phyloP scores from a whole-genome alignment of 1,139 yeast species.

The Candida dubliniensis region DNA sequence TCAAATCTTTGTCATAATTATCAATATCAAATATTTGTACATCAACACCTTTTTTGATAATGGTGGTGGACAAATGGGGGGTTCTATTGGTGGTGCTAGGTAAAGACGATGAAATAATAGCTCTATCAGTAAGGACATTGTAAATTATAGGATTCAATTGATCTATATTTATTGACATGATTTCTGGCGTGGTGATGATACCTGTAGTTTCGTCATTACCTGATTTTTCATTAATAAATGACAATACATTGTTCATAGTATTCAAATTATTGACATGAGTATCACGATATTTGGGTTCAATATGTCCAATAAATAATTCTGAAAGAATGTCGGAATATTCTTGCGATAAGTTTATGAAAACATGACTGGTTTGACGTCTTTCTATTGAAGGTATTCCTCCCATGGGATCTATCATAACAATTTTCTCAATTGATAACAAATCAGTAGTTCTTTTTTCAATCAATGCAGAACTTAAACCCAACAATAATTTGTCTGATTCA shows the following conservation, averaged over 20 bases:
- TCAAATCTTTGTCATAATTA: constrained; percentile 32
- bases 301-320: constrained; percentile 59
- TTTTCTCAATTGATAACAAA: constrained; percentile 68
- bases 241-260: constrained; percentile 49
- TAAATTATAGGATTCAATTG: constrained; percentile 77
- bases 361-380: constrained; percentile 80
- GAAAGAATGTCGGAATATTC: constrained; percentile 68
- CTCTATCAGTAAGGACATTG: constrained; percentile 86
- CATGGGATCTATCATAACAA: constrained; percentile 71
- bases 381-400: constrained; percentile 94
- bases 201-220: constrained; percentile 47
- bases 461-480: constrained; percentile 28
- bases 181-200: constrained; percentile 41
- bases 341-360: constrained; percentile 80
- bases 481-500: constrained; percentile 35
- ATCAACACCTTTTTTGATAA: constrained; percentile 74
- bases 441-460: constrained; percentile 23
- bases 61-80: constrained; percentile 71
- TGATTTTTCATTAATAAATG: constrained; percentile 29
- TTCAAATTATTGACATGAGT: constrained; percentile 55
- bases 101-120: constrained; percentile 87
- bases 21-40: constrained; percentile 50
- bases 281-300: constrained; percentile 45
- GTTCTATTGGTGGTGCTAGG: constrained; percentile 72
- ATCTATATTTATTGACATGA: constrained; percentile 47